Base-by-base conservation (phyloP, 1,139 yeast genomes). In the Candida sp. region DNA sequence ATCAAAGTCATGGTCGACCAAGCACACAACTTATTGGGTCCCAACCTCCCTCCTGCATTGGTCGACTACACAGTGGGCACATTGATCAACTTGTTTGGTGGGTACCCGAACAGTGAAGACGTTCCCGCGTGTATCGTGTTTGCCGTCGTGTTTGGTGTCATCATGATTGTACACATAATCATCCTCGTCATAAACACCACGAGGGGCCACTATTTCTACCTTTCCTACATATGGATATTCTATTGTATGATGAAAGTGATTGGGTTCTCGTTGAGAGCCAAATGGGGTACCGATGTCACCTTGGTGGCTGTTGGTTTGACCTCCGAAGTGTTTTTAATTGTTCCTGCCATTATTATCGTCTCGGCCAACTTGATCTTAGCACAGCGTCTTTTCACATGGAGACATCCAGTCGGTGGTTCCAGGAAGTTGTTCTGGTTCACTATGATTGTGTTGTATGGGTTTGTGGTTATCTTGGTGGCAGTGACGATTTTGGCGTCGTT, bases 381-480 rank as follows among this genome's bases (percentile, higher is more conserved):
- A 9, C 80, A 75, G 58, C 65, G 80, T 54, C 62, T 75, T 34
- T 75, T 75, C 58, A 74, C 78, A 2, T 75, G 80, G 80, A 67
- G 80, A 62, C 80, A 75, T 60, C 80, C 80, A 11, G 80, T 74
- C 3, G 80, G 80, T 50, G 80, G 80, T 54, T 69, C 75, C 28
- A 58, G 78, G 46, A 61, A 55, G 44, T 58, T 74, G 43, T 75
- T 75, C 56, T 73, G 75, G 70, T 52, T 62, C 47, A 54, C 66
- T 48, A 75, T 75, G 80, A 59, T 67, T 43, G 51, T 52, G 1
- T 60, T 70, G 51, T 75, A 75, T 55, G 56, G 51, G 3, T 55
- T 72, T 28, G 79, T 75, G 34, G 49, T 56, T 3, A 59, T 67
- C 9, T 63, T 75, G 40, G 60, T 75, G 41, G 70, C 60, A 12